These are phyloP conservation scores for Ambrosiella xylebori DNA, from an alignment of 2,329 filamentous ascomycete genomes.

Conservation along the genomic window DNA sequence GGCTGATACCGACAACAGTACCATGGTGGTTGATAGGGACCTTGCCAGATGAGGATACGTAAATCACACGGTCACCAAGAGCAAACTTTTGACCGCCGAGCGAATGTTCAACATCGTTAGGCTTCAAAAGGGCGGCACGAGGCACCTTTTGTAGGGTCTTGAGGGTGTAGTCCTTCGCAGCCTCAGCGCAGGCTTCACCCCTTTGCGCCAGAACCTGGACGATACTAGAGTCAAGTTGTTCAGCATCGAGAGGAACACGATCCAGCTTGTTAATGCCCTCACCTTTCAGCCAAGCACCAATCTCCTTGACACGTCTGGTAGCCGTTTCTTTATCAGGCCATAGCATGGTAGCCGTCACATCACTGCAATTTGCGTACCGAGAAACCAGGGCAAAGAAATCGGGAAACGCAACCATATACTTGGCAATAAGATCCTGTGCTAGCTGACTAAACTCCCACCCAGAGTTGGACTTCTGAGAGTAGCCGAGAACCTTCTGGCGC, in stretches of 20 bases:
- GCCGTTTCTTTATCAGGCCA: constrained; percentile 59
- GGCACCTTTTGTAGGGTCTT: constrained; percentile 69
- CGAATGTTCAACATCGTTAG: constrained; percentile 87
- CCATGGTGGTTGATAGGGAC: constrained; percentile 84
- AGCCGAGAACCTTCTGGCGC: constrained; percentile 89
- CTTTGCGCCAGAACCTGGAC: constrained; percentile 65
- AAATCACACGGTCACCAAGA: constrained; percentile 82
- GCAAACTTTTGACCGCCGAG: constrained; percentile 68
- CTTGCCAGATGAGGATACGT: constrained; percentile 81
- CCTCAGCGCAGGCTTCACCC: constrained; percentile 23
- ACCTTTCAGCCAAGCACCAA: constrained; percentile 80
- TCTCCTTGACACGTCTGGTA: constrained; percentile 74
- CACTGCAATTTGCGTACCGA: constrained; percentile 67
- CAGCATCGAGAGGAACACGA: constrained; percentile 85
- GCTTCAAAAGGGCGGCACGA: constrained; percentile 73
- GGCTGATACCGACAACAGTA: constrained; percentile 87
- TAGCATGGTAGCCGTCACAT: constrained; percentile 70
- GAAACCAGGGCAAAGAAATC: constrained; percentile 88
- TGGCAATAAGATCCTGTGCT: constrained; percentile 60
- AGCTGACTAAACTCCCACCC: constrained; percentile 94
- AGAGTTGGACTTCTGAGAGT: constrained; percentile 67
- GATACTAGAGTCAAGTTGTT: constrained; percentile 83
- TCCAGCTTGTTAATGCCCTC: constrained; percentile 86
- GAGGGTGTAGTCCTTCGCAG: neutral
- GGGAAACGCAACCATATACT: constrained; percentile 88